Evolutionary conservation across 352 stramenopile species (phyloP), one percentile per base, ranked within the genome.

Genomic region (Phytophthora cactorum): DNA sequence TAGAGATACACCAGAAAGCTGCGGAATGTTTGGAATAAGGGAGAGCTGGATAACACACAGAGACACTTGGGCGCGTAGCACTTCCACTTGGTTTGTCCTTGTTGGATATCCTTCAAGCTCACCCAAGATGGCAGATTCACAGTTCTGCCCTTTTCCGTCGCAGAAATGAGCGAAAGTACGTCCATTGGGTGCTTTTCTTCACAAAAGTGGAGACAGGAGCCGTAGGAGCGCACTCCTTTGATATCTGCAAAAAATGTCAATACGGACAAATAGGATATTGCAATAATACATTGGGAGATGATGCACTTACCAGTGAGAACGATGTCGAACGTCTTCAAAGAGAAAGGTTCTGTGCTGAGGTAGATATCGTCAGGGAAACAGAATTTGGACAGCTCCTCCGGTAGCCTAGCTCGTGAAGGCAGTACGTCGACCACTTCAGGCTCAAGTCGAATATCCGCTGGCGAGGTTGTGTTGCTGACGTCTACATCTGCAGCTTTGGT

Each of bases 361-460:
- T 81, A 81, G 3, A 82, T 77, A 14, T 83, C 73, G 11, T 89
- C 75, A 11, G 85, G 83, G 38, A 90, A 91, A 45, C 84, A 92
- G 46, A 93, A 92, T 51, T 88, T 92, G 0, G 83, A 86, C 9
- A 93, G 66, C 22, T 91, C 81, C 12, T 90, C 84, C 2, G 86
- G 86, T 2, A 91, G 52, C 52, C 63, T 75, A 3, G 77, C 68
- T 9, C 49, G 70, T 3, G 78, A 71, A 0, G 84, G 79, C 5
- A 91, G 45, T 2, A 81, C 52, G n/a, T 93, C 80, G 0, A 90
- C 51, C 2, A 91, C 74, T 36, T 80, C 68, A 0, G 80, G 74
- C 15, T 91, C 80, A 2, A 93, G 61, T 6, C 63, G 66, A 43
- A 93, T 72, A 43, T 91, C 79, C 0, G 72, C 70, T 0, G 74